Conservation (phyloP, 805 yeast species). For the Diddensiella santjacobensis region DNA sequence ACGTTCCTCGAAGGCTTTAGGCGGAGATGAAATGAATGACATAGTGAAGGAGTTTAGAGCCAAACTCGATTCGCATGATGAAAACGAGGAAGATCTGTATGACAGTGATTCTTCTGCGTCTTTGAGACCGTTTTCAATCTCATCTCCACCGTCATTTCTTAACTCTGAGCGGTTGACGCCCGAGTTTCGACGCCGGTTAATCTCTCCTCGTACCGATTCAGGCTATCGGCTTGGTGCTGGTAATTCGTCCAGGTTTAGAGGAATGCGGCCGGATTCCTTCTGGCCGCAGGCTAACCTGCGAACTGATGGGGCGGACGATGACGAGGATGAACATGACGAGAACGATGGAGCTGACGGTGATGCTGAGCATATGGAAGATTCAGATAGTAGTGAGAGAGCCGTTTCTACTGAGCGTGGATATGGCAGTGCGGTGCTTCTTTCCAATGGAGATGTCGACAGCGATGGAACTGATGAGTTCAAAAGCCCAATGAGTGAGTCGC, state of each 20-base stretch:
- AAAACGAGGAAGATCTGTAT: background rate
- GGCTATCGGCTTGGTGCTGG: background rate
- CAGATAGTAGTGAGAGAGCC: background rate
- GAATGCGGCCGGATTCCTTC: background rate
- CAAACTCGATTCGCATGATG: background rate
- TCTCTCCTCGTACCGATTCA: background rate
- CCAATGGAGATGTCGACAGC: background rate
- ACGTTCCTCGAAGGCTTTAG: constrained; percentile 27
- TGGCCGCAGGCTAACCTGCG: background rate
- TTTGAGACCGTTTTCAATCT: background rate
- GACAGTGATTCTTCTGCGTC: background rate
- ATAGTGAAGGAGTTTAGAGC: constrained; percentile 11
- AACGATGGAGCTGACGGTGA: constrained; percentile 9
- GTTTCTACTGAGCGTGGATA: no score
- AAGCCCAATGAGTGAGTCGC: background rate
- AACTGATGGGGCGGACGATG: background rate
- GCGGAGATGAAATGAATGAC: constrained; percentile 22
- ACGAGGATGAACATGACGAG: background rate
- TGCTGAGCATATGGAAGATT: background rate
- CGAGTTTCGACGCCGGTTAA: background rate
- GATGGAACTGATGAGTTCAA: background rate
- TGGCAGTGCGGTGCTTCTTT: background rate
- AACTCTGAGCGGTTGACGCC: background rate
- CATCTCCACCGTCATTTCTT: background rate
- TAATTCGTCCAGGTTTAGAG: background rate